Evolutionary conservation across 2,329 filamentous ascomycete species (phyloP).

Genomic region (Uncinocarpus reesii): DNA sequence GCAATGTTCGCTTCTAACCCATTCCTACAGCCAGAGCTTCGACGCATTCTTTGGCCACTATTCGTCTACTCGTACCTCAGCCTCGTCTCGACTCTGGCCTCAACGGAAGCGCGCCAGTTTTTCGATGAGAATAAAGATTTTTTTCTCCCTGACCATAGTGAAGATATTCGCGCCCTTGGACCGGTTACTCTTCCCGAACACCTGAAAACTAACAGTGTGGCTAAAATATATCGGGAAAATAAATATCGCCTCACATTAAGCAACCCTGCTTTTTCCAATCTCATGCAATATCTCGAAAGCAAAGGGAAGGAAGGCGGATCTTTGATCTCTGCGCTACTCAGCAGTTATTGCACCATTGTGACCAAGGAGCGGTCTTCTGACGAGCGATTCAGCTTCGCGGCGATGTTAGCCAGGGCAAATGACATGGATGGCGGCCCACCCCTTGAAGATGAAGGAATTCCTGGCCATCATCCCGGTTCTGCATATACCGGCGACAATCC

Average conservation of each 20-base stretch:
- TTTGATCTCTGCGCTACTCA: constrained; percentile 64
- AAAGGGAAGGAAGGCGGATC: constrained; percentile 71
- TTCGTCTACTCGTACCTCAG: constrained; percentile 90
- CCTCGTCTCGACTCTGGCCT: constrained; percentile 61
- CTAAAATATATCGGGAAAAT: constrained; percentile 71
- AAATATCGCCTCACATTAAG: constrained; percentile 89
- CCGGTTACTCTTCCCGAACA: constrained; percentile 68
- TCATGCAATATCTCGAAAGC: constrained; percentile 83
- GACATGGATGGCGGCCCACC: constrained; percentile 46
- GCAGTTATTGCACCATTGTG: constrained; percentile 48
- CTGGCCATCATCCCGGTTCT: constrained; percentile 56
- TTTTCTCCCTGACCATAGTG: constrained; percentile 68
- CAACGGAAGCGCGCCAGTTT: constrained; percentile 62
- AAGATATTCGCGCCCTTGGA: constrained; percentile 68
- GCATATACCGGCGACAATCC: constrained; percentile 51
- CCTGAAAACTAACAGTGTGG: constrained; percentile 62
- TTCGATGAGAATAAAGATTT: constrained; percentile 55
- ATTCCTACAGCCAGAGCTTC: constrained; percentile 60
- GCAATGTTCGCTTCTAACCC: constrained; percentile 6
- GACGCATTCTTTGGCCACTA: constrained; percentile 79
- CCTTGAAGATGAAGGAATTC: constrained; percentile 58
- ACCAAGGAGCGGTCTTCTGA: constrained; percentile 49
- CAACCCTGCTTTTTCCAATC: constrained; percentile 66
- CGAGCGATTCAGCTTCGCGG: constrained; percentile 50
- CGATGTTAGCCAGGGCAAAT: constrained; percentile 47